Percentiles rank a stretch among this genome's conserved stretches.
Evolutionary conservation across 768 basidiomycete species (phyloP).

Genomic region (Tulasnella calospora): DNA sequence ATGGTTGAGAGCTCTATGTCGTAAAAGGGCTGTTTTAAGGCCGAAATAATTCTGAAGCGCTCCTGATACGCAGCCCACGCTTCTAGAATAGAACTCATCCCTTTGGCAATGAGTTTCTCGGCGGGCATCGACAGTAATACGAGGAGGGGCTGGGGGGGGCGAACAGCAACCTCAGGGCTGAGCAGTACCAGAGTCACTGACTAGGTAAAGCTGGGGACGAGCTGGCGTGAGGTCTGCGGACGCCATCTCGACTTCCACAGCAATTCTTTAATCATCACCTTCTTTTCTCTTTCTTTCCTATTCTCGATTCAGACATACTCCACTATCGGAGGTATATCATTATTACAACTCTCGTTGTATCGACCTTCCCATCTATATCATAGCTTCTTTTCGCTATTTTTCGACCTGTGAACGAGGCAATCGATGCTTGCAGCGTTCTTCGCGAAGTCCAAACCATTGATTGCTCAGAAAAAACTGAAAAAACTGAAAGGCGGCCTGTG

Average conservation of each 20-base stretch:
- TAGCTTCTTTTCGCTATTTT: not conserved
- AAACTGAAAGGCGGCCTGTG: too few species aligned
- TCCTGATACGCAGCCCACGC: too few species aligned
- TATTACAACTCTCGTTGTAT: not conserved
- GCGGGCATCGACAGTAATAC: constrained; percentile 51
- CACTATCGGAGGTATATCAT: not conserved
- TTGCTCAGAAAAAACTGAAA: not conserved
- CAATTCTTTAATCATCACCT: too few species aligned
- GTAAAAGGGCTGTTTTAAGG: too few species aligned
- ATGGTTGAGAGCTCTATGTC: too few species aligned
- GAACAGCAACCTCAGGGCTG: not conserved
- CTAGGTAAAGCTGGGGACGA: not conserved
- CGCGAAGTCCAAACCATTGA: too few species aligned
- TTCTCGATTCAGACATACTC: not conserved
- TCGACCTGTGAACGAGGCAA: not conserved
- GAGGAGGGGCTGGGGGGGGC: not conserved
- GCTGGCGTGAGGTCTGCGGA: too few species aligned
- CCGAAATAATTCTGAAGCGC: too few species aligned
- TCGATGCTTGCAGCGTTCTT: too few species aligned
- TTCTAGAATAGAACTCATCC: too few species aligned
- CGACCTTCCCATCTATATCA: not conserved
- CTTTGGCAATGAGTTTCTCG: constrained; percentile 68
- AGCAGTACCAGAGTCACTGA: not conserved
- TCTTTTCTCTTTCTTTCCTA: not conserved
- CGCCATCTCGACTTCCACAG: not conserved